phyloP scores from a whole-genome alignment of 2,329 filamentous ascomycete species.

The Ophiostoma angusticollis region DNA sequence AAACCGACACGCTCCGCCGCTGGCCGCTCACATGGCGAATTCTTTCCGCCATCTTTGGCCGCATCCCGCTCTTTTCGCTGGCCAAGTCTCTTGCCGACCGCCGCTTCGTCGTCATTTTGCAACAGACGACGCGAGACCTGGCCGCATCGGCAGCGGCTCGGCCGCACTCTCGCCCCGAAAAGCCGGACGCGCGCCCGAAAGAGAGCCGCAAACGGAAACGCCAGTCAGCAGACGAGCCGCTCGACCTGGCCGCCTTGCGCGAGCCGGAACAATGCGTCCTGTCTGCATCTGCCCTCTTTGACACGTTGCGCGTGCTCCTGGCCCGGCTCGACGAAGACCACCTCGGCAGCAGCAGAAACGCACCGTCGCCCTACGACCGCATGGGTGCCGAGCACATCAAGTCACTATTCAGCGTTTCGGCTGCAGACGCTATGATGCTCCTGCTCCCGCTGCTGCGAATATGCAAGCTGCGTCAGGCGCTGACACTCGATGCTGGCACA shows the following conservation, averaged over 20 bases:
- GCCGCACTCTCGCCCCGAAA: background rate
- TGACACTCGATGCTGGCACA: background rate
- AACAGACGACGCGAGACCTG: slow-evolving; percentile 50
- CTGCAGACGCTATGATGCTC: slow-evolving; percentile 32
- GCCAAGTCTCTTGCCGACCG: slow-evolving; percentile 60
- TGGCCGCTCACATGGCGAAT: slow-evolving; percentile 49
- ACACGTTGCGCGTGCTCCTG: slow-evolving; percentile 33
- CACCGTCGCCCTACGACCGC: slow-evolving; percentile 22
- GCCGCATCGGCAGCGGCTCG: slow-evolving; percentile 19
- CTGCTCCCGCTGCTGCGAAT: slow-evolving; percentile 32
- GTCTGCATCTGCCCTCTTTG: slow-evolving; percentile 36
- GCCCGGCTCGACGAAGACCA: slow-evolving; percentile 27
- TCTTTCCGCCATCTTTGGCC: slow-evolving; percentile 44
- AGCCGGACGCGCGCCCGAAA: too few species aligned
- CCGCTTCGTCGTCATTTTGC: slow-evolving; percentile 53
- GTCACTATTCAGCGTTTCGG: slow-evolving; percentile 40
- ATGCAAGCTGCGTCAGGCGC: slow-evolving; percentile 27
- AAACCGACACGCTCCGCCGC: slow-evolving; percentile 39
- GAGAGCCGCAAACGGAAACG: slow-evolving; percentile 39
- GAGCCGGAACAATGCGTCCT: slow-evolving; percentile 28
- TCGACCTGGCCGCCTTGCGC: slow-evolving; percentile 29
- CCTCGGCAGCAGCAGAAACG: slow-evolving; percentile 14
- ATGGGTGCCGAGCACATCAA: slow-evolving; percentile 47
- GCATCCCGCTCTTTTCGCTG: slow-evolving; percentile 56
- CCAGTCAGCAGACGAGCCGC: slow-evolving; percentile 21